Base-by-base conservation (phyloP, 805 yeast species). In the Saccharomyces cerevisiae region DNA sequence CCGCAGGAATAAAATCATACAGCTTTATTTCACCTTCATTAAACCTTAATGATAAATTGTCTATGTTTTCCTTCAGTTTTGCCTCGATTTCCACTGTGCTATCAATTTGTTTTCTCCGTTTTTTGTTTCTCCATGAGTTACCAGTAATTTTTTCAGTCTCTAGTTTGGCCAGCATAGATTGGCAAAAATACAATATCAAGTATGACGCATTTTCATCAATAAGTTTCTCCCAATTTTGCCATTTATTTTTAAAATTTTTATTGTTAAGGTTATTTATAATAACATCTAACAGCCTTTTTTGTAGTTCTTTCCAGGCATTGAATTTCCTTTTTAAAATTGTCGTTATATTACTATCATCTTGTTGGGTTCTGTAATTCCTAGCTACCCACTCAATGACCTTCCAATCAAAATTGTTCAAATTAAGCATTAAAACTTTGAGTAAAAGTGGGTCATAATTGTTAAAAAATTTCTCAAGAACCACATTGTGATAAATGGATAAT, bases 61-160 rank as follows among this genome's bases (percentile, higher is more conserved):
- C 52, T 3, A 59, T 31, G 14, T 53, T 26, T 11, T 49, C 46
- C 17, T 41, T 47, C 13, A 57, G 29, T 13, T 51, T 27, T 1
- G 27, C 28, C 28, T 56, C 58, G 10, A 57, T 26, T 17, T 58
- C 59, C 48, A 56, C 50, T 9, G 47, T 47, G 32, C 46, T 51
- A 11, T 52, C 55, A 8, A 47, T 41, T n/a, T 53, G 56, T 46
- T 48, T 59, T 28, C 51, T 59, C 48, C 59, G 59, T 54, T 59
- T 64, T 49, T 60, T 57, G 51, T 57, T 63, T 51, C 59, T 63
- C 60, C 61, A 58, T 3, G 29, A 46, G 46, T 43, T 51, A 29
- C 50, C 48, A n/a, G 26, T 29, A 48, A 30, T 17, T 46, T 29
- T 27, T 14, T 52, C 47, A 13, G 41, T 26, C 5, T 53, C 46